Evolutionary conservation across 148 eudicot species (phyloP).

Genomic region (Rhododendron molle): DNA sequence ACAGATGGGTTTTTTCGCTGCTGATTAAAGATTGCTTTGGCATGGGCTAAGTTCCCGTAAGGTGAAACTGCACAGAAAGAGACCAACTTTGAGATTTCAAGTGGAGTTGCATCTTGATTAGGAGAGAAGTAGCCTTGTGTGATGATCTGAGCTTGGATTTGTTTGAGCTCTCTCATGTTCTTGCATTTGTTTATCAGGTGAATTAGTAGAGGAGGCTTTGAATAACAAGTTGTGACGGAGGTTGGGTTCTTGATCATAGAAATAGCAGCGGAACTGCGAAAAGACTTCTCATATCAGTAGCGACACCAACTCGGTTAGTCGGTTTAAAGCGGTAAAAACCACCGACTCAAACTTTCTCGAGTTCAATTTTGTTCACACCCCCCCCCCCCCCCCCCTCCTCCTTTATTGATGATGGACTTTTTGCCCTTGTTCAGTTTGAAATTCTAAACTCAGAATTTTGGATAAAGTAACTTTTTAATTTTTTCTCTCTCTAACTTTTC

Average conservation of each 20-base stretch:
- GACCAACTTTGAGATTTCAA: slow-evolving; percentile 18
- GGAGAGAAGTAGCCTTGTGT: slow-evolving; percentile 15
- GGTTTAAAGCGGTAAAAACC: too few species aligned
- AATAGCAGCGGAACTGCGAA: not conserved
- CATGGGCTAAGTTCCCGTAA: slow-evolving; percentile 25
- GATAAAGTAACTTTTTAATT: too few species aligned
- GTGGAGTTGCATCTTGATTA: slow-evolving; percentile 5
- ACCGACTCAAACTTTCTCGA: too few species aligned
- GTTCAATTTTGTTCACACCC: too few species aligned
- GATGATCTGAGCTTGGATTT: slow-evolving; percentile 32
- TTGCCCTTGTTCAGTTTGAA: too few species aligned
- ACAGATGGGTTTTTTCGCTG: slow-evolving; percentile 22
- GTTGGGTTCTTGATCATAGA: slow-evolving; percentile 7
- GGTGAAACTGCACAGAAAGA: slow-evolving; percentile 18
- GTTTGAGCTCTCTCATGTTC: slow-evolving; percentile 25
- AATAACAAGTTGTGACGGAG: not conserved
- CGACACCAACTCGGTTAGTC: too few species aligned
- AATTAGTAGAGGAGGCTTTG: not conserved
- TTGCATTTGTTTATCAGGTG: slow-evolving; percentile 24
- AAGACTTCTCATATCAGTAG: too few species aligned
- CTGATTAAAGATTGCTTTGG: slow-evolving; percentile 24
- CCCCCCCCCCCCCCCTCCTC: too few species aligned
- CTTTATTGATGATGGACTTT: too few species aligned
- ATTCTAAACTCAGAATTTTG: too few species aligned
- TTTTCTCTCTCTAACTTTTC: too few species aligned